Base-by-base conservation (phyloP, 176 grass and related monocot genomes). In the Avena atlantica region DNA sequence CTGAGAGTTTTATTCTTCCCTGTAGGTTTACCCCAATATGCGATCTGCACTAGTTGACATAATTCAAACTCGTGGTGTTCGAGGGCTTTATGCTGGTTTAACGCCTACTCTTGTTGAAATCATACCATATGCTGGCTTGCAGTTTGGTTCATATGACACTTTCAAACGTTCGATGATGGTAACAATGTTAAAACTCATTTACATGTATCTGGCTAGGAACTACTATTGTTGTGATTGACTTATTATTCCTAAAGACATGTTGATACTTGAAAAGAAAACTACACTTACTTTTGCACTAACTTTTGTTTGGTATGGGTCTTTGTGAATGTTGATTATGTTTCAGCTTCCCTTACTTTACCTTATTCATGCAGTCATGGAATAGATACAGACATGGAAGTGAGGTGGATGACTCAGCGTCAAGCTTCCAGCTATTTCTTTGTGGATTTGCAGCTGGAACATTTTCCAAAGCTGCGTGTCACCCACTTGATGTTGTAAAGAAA, bases 401-500 rank as follows among this genome's bases (percentile, higher is more conserved):
- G 48, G 88, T 92, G 61, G 88, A 93, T 61, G 92, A 96, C 47
- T 94, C 92, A 1, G 87, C 78, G 24, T 90, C 97, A 81, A 96
- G 97, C 78, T 92, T 93, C 48, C 92, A 99, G 86, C 77, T 99
- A n/a, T 94, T 96, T 93, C 89, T 96, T 42, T 99, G 94, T 91
- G 97, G 92, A 44, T 89, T 99, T 85, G 89, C 88, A 83, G 97
- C 97, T 65, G 94, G 94, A 89, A 89, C 97, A 88, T 93, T 92
- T 79, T 86, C 94, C 12, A 99, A 99, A 80, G 89, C 83, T 81
- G 80, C 91, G 15, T 99, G 97, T 34, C 97, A 99, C 61, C 94
- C 97, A 85, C 94, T 99, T 87, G 97, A 99, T 90, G 94, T 99
- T 76, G 97, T 96, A 45, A 99, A 99, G 74, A 99, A 99, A 87